Evolutionary conservation across 148 eudicot species (phyloP).

Genomic region (Dysphania ambrosioides): DNA sequence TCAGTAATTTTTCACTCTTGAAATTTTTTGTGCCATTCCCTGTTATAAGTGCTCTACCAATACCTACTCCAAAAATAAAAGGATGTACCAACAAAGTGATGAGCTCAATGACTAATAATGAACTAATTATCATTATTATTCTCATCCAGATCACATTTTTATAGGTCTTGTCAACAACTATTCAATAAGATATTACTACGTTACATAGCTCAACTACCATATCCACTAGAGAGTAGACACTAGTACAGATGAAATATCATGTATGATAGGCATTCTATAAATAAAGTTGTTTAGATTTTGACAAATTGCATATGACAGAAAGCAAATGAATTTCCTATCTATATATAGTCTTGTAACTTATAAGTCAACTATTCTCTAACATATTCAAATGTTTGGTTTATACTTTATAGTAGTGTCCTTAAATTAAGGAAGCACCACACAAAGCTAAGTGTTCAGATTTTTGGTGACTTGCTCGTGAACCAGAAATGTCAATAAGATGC

Average conservation of each 20-base stretch:
- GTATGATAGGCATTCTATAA: background rate
- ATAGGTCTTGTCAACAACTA: constrained; percentile 16
- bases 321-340: background rate
- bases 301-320: background rate
- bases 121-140: background rate
- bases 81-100: constrained; percentile 1
- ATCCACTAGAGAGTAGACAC: background rate
- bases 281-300: background rate
- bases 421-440: background rate
- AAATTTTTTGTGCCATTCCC: background rate
- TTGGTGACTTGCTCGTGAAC: background rate
- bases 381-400: background rate
- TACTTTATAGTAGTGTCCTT: background rate
- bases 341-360: background rate
- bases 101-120: background rate
- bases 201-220: constrained; percentile 4
- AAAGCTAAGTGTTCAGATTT: background rate
- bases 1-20: background rate
- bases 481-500: background rate
- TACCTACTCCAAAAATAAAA: background rate
- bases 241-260: too few species aligned
- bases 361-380: background rate
- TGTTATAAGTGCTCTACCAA: background rate
- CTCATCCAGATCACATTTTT: constrained; percentile 11
- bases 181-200: background rate